Conservation (phyloP, 1,139 yeast genomes). For the Saccharomyces hybrid region DNA sequence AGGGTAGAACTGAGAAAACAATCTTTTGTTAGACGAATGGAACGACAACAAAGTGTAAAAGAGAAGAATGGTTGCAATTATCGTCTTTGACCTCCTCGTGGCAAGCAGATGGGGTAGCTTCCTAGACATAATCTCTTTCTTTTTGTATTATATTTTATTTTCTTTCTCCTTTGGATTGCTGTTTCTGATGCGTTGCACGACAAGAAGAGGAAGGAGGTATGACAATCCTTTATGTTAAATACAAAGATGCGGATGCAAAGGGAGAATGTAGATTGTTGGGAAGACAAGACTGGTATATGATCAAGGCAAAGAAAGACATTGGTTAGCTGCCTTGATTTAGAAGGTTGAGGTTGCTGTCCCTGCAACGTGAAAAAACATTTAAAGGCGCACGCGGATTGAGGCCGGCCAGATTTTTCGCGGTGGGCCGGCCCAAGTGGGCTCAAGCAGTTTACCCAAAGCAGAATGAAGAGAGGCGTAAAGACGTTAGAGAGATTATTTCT, state of each 20-base stretch:
- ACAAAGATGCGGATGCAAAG: not conserved
- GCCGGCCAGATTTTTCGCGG: not conserved
- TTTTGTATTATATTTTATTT: not conserved
- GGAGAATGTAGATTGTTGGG: not conserved
- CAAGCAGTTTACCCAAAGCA: not conserved
- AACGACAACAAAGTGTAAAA: constrained; percentile 11
- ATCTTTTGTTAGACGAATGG: constrained; percentile 9
- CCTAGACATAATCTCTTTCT: not conserved
- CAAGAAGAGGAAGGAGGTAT: not conserved
- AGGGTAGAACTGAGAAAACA: constrained; percentile 1
- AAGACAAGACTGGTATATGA: not conserved
- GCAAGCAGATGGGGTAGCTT: not conserved
- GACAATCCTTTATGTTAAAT: not conserved
- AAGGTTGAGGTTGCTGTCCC: constrained; percentile 4
- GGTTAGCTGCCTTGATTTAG: not conserved
- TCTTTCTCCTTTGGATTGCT: not conserved
- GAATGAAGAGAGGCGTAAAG: not conserved
- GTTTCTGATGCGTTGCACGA: not conserved
- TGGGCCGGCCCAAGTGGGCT: not conserved
- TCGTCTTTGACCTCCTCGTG: not conserved
- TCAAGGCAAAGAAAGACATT: not conserved
- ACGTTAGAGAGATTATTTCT: not conserved
- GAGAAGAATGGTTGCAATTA: constrained; percentile 6
- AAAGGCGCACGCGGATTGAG: not conserved
- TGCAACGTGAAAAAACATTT: not conserved